Base-by-base conservation (phyloP, 331 rosid genomes). In the Erythrophleum ivorense region DNA sequence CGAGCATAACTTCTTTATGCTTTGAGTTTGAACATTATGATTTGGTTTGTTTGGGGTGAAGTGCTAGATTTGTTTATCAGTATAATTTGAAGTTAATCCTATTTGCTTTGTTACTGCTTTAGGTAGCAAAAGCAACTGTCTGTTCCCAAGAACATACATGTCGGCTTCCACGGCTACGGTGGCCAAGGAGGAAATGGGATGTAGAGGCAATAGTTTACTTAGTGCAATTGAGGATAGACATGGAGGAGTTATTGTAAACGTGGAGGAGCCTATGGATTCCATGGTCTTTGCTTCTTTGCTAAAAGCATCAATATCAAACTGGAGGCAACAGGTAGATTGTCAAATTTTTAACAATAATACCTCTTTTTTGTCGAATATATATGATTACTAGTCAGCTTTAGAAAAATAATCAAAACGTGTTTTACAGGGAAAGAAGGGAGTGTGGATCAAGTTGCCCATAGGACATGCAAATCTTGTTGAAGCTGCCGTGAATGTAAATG, bases 391-490 rank as follows among this genome's bases (percentile, higher is more conserved):
- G 40, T 15, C 34, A 63, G 54, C 12, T 50, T 4, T 66, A 18
- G 14, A 40, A 57, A 67, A 29, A 55, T 34, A 46, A 58, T 49
- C 29, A 6, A 46, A 9, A 19, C 29, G n/a, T 78, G 5, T 63
- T 80, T 78, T 79, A 50, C 82, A 93, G 97, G 97, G 86, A 38
- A 94, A 92, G 88, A 94, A 64, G 66, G 97, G 95, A 1, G 79
- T 91, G 1, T 94, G 98, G 98, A 83, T 94, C 78, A 94, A 94
- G 71, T 79, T 94, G 82, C 90, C 90, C 0, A 84, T 91, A 76
- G 58, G 76, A 55, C 88, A 60, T 62, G 82, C 90, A 40, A 85
- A 86, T 86, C 98, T 94, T 58, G 87, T 92, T 73, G 83, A 92
- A 67, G 33, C 84, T 41, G 92, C 81, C 0, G 94, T 95, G 4